Evolutionary conservation across 495 filamentous ascomycete species (phyloP).

Genomic region (Talaromyces ruber): DNA sequence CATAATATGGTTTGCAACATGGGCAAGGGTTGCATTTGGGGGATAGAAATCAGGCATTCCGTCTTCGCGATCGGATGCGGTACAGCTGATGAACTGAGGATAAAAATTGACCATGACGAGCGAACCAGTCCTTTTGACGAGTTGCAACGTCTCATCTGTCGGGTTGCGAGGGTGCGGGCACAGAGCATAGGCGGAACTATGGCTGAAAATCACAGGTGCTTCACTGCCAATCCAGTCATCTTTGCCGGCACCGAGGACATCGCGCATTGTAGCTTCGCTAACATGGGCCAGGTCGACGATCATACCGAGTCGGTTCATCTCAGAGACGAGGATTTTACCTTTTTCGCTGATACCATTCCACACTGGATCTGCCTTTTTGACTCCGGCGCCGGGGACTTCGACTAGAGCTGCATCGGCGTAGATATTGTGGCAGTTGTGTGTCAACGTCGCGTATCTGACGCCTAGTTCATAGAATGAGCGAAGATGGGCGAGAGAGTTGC

Average conservation of each 20-base stretch:
- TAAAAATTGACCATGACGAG: constrained; percentile 56
- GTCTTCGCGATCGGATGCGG: constrained; percentile 30
- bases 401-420: constrained; percentile 79
- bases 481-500: constrained; percentile 71
- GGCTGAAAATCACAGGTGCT: constrained; percentile 51
- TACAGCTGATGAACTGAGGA: constrained; percentile 66
- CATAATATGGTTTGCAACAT: constrained; percentile 62
- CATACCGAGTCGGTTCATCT: constrained; percentile 49
- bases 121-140: constrained; percentile 45
- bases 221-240: constrained; percentile 32
- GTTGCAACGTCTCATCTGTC: constrained; percentile 47
- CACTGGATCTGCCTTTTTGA: constrained; percentile 36
- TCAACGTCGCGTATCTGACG: constrained; percentile 86
- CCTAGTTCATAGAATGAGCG: constrained; percentile 68
- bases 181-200: constrained; percentile 43
- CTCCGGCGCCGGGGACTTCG: constrained; percentile 31
- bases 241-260: constrained; percentile 40
- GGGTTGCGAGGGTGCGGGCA: constrained; percentile 52
- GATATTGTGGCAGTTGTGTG: constrained; percentile 87
- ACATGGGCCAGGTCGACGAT: constrained; percentile 46
- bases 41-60: constrained; percentile 42
- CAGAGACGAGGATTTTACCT: constrained; percentile 51
- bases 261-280: constrained; percentile 46
- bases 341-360: constrained; percentile 58
- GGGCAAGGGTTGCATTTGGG: constrained; percentile 61